Conservation (phyloP, 768 basidiomycete species). For the Phylloporus sp. region DNA sequence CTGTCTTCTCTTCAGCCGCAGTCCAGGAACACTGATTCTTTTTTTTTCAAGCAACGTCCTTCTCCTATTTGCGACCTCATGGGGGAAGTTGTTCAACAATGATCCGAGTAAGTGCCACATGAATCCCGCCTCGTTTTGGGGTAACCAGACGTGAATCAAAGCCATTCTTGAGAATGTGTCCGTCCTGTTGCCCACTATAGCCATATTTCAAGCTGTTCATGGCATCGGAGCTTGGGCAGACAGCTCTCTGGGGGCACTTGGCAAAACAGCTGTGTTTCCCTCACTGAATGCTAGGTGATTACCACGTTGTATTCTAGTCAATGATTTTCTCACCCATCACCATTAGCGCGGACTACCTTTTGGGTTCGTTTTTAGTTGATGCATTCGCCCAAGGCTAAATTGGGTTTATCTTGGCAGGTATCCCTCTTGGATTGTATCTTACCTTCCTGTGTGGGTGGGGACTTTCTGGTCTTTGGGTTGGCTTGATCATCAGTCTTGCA, state of each 20-base stretch:
- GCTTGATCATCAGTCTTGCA: conserved; percentile 20
- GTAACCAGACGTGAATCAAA: conserved; percentile 17
- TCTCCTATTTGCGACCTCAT: conserved; percentile 42
- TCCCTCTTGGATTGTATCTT: conserved; percentile 26
- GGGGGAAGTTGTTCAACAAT: conserved; percentile 59
- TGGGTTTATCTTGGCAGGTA: conserved; percentile 25
- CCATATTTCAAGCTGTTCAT: conserved; percentile 22
- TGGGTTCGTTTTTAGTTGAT: conserved; percentile 29
- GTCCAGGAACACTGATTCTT: not conserved
- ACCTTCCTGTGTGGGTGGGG: conserved; percentile 19
- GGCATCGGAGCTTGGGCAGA: conserved; percentile 21
- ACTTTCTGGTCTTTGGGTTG: conserved; percentile 24
- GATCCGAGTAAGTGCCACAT: conserved; percentile 36
- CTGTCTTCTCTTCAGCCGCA: not conserved
- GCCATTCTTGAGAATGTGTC: conserved; percentile 45
- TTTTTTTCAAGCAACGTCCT: conserved; percentile 35
- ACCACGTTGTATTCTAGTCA: not conserved
- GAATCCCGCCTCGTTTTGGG: not conserved
- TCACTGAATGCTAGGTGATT: conserved; percentile 22
- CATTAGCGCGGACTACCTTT: conserved; percentile 16
- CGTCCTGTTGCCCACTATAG: conserved; percentile 43
- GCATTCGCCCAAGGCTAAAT: not conserved
- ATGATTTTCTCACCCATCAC: conserved; percentile 2
- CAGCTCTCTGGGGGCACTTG: conserved; percentile 14
- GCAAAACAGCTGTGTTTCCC: conserved; percentile 20